Evolutionary conservation across 768 basidiomycete species (phyloP).

Genomic region (Pholiota molesta): DNA sequence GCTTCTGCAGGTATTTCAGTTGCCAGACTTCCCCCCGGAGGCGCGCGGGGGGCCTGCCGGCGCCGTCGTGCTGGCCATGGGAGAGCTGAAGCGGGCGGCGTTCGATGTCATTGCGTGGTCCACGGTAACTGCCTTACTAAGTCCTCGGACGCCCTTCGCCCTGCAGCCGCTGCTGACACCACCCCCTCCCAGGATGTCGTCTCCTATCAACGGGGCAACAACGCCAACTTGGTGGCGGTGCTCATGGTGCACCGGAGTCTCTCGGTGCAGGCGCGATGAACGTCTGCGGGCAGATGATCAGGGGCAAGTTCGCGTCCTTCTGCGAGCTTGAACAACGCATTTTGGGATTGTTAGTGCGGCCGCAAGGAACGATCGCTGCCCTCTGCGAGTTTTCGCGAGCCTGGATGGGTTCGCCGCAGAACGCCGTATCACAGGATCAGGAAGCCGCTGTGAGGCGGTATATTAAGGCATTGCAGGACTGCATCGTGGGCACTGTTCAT

Average conservation of each 20-base stretch:
- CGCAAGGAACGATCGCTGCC: slow-evolving; percentile 4
- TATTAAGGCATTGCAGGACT: slow-evolving; percentile 55
- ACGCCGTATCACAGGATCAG: not conserved
- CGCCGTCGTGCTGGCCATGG: slow-evolving; percentile 6
- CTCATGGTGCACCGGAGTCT: slow-evolving; percentile 46
- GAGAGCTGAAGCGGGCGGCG: slow-evolving; percentile 40
- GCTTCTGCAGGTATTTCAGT: slow-evolving; percentile 47
- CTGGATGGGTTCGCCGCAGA: not conserved
- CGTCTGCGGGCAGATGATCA: slow-evolving; percentile 40
- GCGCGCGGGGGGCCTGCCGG: slow-evolving; percentile 3
- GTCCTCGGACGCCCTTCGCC: not conserved
- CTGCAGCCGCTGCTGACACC: not conserved
- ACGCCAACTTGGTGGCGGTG: slow-evolving; percentile 51
- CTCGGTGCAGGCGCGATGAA: slow-evolving; percentile 53
- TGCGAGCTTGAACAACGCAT: slow-evolving; percentile 27
- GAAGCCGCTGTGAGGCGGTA: slow-evolving; percentile 31
- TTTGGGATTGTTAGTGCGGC: slow-evolving; percentile 13
- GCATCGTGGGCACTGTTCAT: slow-evolving; percentile 59
- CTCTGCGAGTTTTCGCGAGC: slow-evolving; percentile 18
- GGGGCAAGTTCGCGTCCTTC: slow-evolving; percentile 40
- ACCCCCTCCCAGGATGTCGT: slow-evolving; percentile 52
- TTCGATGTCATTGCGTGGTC: slow-evolving; percentile 56
- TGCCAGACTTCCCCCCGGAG: slow-evolving; percentile 33
- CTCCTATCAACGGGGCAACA: slow-evolving; percentile 42
- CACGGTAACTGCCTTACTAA: slow-evolving; percentile 40